Evolutionary conservation across 805 yeast species (phyloP).

Genomic region (Wickerhamiella azyma): DNA sequence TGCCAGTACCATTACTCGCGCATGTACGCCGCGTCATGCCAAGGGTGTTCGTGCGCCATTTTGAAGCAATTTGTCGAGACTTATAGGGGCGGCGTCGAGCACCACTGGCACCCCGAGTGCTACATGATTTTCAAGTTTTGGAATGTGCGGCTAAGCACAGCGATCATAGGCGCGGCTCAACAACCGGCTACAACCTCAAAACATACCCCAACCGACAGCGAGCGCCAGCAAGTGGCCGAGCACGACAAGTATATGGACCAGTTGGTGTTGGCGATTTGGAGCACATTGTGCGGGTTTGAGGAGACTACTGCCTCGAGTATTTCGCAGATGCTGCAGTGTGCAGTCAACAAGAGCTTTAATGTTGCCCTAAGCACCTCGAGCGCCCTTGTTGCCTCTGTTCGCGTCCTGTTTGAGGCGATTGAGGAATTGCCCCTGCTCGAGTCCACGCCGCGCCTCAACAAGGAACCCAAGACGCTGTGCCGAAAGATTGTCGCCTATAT

Average conservation of each 20-base stretch:
- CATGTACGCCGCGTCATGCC: conserved; percentile 74
- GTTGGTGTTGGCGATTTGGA: conserved; percentile 58
- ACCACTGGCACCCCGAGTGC: conserved; percentile 99
- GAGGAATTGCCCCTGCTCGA: conserved; percentile 28
- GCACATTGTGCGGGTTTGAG: conserved; percentile 74
- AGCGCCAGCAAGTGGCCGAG: conserved; percentile 12
- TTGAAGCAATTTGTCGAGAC: conserved; percentile 90
- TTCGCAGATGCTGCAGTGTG: conserved; percentile 77
- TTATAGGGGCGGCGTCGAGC: conserved; percentile 77
- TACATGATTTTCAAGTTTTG: conserved; percentile 95
- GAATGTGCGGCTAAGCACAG: conserved; percentile 60
- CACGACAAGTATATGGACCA: conserved; percentile 56
- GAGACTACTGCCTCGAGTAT: conserved; percentile 82
- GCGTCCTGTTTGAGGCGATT: conserved; percentile 61
- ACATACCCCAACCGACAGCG: conserved; percentile 1
- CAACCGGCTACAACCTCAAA: no score
- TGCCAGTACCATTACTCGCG: conserved; percentile 91
- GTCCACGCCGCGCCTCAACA: conserved; percentile 19
- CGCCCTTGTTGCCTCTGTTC: conserved; percentile 55
- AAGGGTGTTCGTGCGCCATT: conserved; percentile 84
- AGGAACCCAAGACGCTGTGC: conserved; percentile 73
- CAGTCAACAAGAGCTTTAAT: conserved; percentile 56
- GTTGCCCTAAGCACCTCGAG: conserved; percentile 62
- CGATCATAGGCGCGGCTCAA: neutral
- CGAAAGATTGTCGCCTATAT: conserved; percentile 83